Evolutionary conservation across 805 yeast species (phyloP).

Genomic region (Cyberlindnera nakhonratchasimensis): DNA sequence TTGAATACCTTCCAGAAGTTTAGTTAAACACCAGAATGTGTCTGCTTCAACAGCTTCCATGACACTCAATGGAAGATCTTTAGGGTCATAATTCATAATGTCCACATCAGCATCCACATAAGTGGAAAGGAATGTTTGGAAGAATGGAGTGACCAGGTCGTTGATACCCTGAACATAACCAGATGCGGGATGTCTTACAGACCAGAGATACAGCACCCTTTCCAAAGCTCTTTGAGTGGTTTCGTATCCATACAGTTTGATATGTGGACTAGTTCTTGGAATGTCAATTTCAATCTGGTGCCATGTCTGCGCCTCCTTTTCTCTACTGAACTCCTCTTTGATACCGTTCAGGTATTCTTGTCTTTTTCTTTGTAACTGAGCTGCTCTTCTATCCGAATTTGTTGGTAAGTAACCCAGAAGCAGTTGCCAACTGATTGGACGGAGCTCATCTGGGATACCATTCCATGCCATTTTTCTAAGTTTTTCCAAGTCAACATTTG

Average conservation of each 20-base stretch:
- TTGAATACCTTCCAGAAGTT: conserved; percentile 88
- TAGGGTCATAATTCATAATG: conserved; percentile 62
- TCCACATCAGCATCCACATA: conserved; percentile 48
- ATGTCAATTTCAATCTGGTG: conserved; percentile 95
- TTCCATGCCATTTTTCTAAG: conserved; percentile 86
- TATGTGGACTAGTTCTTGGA: conserved; percentile 87
- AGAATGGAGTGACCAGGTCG: conserved; percentile 90
- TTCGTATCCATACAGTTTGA: conserved; percentile 63
- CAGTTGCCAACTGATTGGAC: conserved; percentile 88
- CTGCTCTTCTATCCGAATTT: conserved; percentile 68
- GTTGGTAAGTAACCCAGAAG: conserved; percentile 88
- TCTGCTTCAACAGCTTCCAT: conserved; percentile 83
- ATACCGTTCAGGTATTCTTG: conserved; percentile 81
- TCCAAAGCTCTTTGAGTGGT: conserved; percentile 78
- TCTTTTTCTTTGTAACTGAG: conserved; percentile 73
- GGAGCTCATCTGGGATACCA: conserved; percentile 78
- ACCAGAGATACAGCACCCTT: conserved; percentile 86
- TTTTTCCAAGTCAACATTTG: conserved; percentile 59
- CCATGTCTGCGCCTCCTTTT: conserved; percentile 77
- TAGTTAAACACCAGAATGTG: conserved; percentile 93
- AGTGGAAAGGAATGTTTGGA: conserved; percentile 74
- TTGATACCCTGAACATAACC: conserved; percentile 98
- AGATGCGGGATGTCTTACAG: conserved; percentile 93
- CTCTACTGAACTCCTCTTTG: conserved; percentile 52
- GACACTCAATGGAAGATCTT: conserved; percentile 53